A percentile compares a stretch with the other conserved stretches of the same genome.
Conservation (phyloP, 176 grass and related monocot genomes). For the Triticum urartu region DNA sequence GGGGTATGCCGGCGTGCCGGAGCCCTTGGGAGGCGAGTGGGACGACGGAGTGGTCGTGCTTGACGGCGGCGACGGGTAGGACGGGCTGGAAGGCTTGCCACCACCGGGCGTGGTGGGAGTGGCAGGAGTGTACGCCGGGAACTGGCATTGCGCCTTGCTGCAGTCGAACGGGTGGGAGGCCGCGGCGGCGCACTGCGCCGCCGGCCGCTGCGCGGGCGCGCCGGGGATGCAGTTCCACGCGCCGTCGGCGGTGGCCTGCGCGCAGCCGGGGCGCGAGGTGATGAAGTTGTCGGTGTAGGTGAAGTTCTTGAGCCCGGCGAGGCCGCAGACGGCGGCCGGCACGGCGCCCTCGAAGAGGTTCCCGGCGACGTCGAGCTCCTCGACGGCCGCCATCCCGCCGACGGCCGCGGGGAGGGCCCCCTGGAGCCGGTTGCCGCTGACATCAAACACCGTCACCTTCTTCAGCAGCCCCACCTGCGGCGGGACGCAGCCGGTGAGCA, state of each 20-base stretch:
- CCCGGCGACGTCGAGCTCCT: conserved; percentile 58
- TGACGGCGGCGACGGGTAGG: conserved; percentile 24
- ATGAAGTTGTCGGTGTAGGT: conserved; percentile 78
- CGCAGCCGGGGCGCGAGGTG: conserved; percentile 39
- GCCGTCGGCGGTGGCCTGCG: conserved; percentile 42
- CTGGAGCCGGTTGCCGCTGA: conserved; percentile 67
- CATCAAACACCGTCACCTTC: conserved; percentile 70
- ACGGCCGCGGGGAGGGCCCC: conserved; percentile 38
- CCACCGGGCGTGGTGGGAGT: not conserved
- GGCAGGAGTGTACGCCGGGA: not conserved
- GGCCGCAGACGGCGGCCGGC: conserved; percentile 43
- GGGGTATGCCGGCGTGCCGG: conserved; percentile 16
- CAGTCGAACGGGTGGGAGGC: conserved; percentile 73
- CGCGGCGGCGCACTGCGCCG: conserved; percentile 47
- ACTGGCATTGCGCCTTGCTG: conserved; percentile 67
- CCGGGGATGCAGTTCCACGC: conserved; percentile 73
- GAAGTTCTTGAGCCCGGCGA: conserved; percentile 52
- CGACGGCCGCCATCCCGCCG: conserved; percentile 35
- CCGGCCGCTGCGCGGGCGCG: conserved; percentile 35
- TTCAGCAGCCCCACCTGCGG: conserved; percentile 53
- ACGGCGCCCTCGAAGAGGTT: conserved; percentile 64
- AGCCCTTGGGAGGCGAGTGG: not conserved
- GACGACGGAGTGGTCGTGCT: not conserved
- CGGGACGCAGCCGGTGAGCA: conserved; percentile 60
- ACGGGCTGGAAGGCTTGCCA: conserved; percentile 3